Evolutionary conservation across 768 basidiomycete species (phyloP).

Genomic region (Sutorius australiensis): DNA sequence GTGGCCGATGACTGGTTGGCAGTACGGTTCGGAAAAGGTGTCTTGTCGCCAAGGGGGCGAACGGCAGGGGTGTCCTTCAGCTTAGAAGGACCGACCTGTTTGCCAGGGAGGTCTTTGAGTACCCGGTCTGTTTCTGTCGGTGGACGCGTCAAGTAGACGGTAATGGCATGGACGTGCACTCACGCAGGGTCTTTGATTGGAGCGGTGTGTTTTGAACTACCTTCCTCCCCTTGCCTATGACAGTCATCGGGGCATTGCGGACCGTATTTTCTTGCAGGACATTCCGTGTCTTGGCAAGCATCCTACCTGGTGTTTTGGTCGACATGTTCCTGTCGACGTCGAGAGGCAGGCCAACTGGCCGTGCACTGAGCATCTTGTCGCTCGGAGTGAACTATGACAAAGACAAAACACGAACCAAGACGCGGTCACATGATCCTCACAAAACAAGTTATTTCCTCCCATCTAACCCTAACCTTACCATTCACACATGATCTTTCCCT

Average conservation of each 20-base stretch:
- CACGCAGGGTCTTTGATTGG: slow-evolving; percentile 29
- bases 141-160: not conserved
- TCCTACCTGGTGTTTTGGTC: slow-evolving; percentile 57
- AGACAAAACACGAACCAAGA: slow-evolving; percentile 16
- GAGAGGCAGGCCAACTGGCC: slow-evolving; percentile 25
- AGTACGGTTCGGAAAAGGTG: slow-evolving; percentile 67
- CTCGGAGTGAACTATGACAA: not conserved
- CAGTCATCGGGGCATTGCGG: slow-evolving; percentile 37
- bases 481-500: too few species aligned
- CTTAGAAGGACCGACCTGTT: slow-evolving; percentile 27
- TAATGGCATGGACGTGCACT: not conserved
- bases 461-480: too few species aligned
- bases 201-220: slow-evolving; percentile 35
- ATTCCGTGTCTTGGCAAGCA: slow-evolving; percentile 35
- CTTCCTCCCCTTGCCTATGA: slow-evolving; percentile 46
- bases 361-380: slow-evolving; percentile 28
- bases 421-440: slow-evolving; percentile 27
- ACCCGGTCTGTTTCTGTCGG: slow-evolving; percentile 20
- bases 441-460: too few species aligned
- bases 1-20: slow-evolving; percentile 32
- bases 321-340: slow-evolving; percentile 21
- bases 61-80: slow-evolving; percentile 20
- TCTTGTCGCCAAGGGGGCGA: slow-evolving; percentile 70
- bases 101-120: slow-evolving; percentile 21
- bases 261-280: slow-evolving; percentile 49